Evolutionary conservation across 2,329 filamentous ascomycete genomes (phyloP).

Genomic region (Ascochyta fabae): DNA sequence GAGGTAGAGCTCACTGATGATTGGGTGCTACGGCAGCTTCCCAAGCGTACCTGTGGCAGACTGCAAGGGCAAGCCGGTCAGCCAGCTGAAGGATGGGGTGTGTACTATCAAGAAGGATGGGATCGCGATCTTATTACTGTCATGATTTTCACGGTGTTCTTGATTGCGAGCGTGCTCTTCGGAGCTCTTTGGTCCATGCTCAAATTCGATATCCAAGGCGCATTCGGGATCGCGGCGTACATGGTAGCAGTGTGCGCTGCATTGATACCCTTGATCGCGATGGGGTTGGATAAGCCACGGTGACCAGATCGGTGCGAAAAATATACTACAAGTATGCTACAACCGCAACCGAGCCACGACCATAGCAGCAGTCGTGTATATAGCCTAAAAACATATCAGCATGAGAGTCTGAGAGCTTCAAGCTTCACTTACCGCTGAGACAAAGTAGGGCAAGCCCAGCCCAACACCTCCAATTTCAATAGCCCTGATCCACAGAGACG

Average conservation of each 20-base stretch:
- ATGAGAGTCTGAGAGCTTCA: not conserved
- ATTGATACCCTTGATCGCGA: too few species aligned
- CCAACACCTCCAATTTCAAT: conserved; percentile 43
- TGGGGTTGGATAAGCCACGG: too few species aligned
- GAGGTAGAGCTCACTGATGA: conserved; percentile 26
- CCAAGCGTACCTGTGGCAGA: conserved; percentile 29
- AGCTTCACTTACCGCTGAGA: conserved; percentile 40
- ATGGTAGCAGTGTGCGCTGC: too few species aligned
- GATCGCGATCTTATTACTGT: too few species aligned
- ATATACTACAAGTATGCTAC: too few species aligned
- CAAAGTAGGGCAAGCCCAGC: conserved; percentile 45
- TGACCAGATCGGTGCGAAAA: too few species aligned
- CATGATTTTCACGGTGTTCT: too few species aligned
- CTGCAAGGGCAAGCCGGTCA: conserved; percentile 23
- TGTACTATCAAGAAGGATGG: conserved; percentile 15
- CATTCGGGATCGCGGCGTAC: too few species aligned
- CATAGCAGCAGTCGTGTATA: not conserved
- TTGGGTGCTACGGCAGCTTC: conserved; percentile 31
- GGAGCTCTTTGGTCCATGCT: too few species aligned
- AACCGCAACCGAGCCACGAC: not conserved
- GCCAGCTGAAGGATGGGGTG: conserved; percentile 38
- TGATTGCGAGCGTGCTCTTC: too few species aligned
- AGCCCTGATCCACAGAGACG: conserved; percentile 44
- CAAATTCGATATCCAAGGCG: too few species aligned
- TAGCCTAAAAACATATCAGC: not conserved